Evolutionary conservation across 2,329 filamentous ascomycete species (phyloP).

Genomic region (Penicillium brasilianum): DNA sequence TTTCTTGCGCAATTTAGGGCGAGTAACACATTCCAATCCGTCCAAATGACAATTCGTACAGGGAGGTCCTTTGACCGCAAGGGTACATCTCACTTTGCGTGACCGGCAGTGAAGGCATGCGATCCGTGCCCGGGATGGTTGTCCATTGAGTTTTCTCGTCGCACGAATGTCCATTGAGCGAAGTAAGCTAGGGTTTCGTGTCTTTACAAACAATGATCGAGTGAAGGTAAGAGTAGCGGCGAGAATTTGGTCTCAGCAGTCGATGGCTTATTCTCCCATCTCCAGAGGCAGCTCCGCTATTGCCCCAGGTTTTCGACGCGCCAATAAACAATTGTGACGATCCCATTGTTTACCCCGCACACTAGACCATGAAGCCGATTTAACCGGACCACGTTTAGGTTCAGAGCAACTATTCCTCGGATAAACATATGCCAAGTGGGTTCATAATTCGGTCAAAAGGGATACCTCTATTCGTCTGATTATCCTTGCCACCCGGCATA

Average conservation of each 20-base stretch:
- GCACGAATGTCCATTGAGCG: constrained; percentile 7
- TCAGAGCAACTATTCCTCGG: background rate
- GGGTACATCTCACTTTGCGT: constrained; percentile 4
- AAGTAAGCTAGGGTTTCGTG: background rate
- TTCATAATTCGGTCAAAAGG: background rate
- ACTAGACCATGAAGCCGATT: background rate
- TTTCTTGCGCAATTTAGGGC: constrained; percentile 1
- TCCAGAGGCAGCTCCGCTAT: background rate
- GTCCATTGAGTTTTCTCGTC: constrained; percentile 2
- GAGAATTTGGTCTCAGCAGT: background rate
- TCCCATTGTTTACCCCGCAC: background rate
- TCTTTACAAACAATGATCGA: background rate
- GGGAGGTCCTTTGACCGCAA: constrained; percentile 1
- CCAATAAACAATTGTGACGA: background rate
- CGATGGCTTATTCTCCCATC: background rate
- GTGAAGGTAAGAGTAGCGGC: background rate
- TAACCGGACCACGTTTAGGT: background rate
- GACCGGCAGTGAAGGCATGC: constrained; percentile 6
- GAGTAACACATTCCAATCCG: background rate
- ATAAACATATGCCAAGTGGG: background rate
- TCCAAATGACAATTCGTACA: constrained; percentile 8
- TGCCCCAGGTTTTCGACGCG: background rate
- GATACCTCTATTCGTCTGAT: background rate
- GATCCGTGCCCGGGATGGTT: constrained; percentile 5
- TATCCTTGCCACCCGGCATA: background rate